A percentile compares a stretch with the other conserved stretches of the same genome.
Conservation (phyloP, 1,284 basidiomycete genomes). For the Lentinula novae-zelandiae region DNA sequence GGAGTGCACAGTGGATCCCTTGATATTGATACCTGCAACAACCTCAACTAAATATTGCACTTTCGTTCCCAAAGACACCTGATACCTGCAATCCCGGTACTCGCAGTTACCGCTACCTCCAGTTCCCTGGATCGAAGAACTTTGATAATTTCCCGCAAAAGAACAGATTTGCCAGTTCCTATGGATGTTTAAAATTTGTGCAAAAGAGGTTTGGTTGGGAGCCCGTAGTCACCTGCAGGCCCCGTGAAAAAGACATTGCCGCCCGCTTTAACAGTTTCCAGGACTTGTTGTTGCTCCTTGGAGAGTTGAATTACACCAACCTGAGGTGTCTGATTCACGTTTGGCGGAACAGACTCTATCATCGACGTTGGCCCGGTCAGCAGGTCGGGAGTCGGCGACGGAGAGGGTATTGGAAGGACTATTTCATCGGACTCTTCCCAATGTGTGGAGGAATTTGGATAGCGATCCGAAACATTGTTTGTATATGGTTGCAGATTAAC, state of each 20-base stretch:
- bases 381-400: not conserved
- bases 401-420: not conserved
- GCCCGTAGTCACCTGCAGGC: constrained; percentile 55
- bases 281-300: constrained; percentile 31
- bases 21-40: constrained; percentile 89
- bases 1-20: constrained; percentile 86
- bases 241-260: constrained; percentile 75
- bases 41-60: constrained; percentile 45
- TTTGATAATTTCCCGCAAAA: constrained; percentile 82
- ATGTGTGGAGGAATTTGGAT: constrained; percentile 8
- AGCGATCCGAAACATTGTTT: not conserved
- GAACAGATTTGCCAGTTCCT: constrained; percentile 93
- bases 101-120: constrained; percentile 87
- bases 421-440: constrained; percentile 3
- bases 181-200: not conserved
- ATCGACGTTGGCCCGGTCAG: not conserved
- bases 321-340: not conserved
- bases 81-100: constrained; percentile 81
- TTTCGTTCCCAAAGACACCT: too few species aligned
- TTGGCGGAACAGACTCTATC: not conserved
- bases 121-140: constrained; percentile 57
- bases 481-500: not conserved
- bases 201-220: not conserved
- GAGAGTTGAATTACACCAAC: constrained; percentile 25
- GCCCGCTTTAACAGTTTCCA: constrained; percentile 29